These are phyloP conservation scores for Corchorus olitorius DNA, from an alignment of 345 rosid species.

Conservation along the genomic window DNA sequence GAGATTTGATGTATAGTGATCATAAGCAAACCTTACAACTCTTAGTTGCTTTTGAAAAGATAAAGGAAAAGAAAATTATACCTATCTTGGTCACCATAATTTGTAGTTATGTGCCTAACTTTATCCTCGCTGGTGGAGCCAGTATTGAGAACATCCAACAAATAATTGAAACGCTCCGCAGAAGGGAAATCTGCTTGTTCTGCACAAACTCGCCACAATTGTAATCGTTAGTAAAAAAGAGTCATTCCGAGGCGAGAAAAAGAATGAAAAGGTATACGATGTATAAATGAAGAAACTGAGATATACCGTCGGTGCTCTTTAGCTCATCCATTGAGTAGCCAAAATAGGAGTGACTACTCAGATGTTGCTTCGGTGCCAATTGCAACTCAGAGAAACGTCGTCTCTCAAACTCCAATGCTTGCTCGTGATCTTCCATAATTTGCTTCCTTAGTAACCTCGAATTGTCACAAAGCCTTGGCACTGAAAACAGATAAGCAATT, in stretches of 20 bases:
- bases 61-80: conserved; percentile 25
- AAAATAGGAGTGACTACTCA: conserved; percentile 41
- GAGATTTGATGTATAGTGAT: not conserved
- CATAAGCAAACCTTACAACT: not conserved
- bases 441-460: conserved; percentile 55
- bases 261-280: not conserved
- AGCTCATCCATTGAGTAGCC: conserved; percentile 57
- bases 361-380: conserved; percentile 37
- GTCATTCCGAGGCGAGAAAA: not conserved
- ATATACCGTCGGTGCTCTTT: conserved; percentile 55
- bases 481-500: conserved; percentile 31
- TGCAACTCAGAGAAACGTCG: conserved; percentile 44
- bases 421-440: conserved; percentile 50
- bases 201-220: conserved; percentile 27
- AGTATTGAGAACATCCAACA: conserved; percentile 59
- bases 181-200: conserved; percentile 50
- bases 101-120: conserved; percentile 39
- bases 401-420: conserved; percentile 50
- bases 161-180: conserved; percentile 49
- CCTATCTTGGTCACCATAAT: conserved; percentile 68
- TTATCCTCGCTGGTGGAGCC: conserved; percentile 54
- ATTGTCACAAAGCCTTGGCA: conserved; percentile 42
- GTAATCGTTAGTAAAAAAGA: not conserved
- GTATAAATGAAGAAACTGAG: not conserved
- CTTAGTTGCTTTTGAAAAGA: not conserved